Conservation (phyloP, 345 rosid species). For the Zanthoxylum bungeanum region DNA sequence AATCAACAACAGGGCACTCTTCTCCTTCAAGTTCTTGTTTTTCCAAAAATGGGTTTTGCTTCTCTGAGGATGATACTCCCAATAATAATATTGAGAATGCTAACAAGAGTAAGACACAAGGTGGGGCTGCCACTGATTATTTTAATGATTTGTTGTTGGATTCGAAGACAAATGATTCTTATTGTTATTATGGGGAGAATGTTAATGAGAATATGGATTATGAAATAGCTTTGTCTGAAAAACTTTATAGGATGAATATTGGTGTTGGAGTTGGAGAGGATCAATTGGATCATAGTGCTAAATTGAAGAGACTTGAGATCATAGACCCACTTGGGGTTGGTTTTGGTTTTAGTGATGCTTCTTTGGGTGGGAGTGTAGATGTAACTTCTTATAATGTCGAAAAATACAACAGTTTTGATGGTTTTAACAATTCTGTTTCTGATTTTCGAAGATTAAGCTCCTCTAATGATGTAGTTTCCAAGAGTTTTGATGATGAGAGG, state of each 20-base stretch:
- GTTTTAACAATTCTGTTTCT: constrained; percentile 20
- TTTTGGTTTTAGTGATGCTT: constrained; percentile 28
- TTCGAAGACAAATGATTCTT: constrained; percentile 26
- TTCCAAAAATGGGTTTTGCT: constrained; percentile 34
- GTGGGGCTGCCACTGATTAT: constrained; percentile 19
- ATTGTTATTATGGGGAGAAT: constrained; percentile 12
- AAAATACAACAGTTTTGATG: no score
- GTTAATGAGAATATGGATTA: constrained; percentile 19
- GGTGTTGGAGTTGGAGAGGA: constrained; percentile 37
- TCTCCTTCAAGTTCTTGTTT: constrained; percentile 39
- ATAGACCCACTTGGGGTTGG: constrained; percentile 29
- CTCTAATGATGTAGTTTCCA: no score
- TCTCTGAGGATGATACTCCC: constrained; percentile 29
- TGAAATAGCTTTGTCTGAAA: constrained; percentile 35
- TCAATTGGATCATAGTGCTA: constrained; percentile 18
- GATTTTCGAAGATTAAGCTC: constrained; percentile 26
- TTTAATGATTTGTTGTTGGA: constrained; percentile 27
- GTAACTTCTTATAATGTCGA: constrained; percentile 19
- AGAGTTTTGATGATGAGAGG: no score
- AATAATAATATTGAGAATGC: constrained; percentile 15
- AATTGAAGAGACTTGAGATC: constrained; percentile 29
- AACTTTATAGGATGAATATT: constrained; percentile 40
- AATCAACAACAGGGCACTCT: constrained; percentile 22
- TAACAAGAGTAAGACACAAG: constrained; percentile 13
- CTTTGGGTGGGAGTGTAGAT: constrained; percentile 9